Evolutionary conservation across 306 rosid species (phyloP), one percentile per base, ranked within the genome.

Genomic region (Medicago truncatula): DNA sequence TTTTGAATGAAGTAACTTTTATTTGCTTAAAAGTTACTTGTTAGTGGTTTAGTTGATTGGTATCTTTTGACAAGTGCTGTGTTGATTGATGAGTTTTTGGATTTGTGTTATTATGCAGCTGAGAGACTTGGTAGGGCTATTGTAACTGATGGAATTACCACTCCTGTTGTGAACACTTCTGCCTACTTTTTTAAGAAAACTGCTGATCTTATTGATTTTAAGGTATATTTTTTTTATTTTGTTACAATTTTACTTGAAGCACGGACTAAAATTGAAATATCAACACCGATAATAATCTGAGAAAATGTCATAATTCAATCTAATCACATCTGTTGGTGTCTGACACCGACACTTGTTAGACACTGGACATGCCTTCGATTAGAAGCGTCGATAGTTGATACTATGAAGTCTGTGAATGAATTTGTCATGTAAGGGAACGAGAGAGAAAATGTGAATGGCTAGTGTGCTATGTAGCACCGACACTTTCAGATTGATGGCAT

Each of bases 101-200:
- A 58, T 76, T 74, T 78, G 70, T 65, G 18, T 14, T 69, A 18
- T 14, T 62, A 18, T 83, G 85, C 81, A 94, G 98, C 89, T 80
- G 98, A 94, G 83, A 86, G 98, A 87, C 81, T 87, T 75, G 98
- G 98, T 75, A 96, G 98, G 62, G 96, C 88, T 66, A 92, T 92
- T 67, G 92, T 73, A 46, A 91, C 96, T 54, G 98, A 94, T 82
- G 98, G 88, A 40, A 88, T 94, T 74, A 94, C 98, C 56, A 94
- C 98, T 38, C 98, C 97, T 15, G 96, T 94, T 82, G 97, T 94
- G 70, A 94, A 94, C 80, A 92, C 97, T 86, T 86, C 97, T 57
- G 98, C 98, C 34, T 92, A 92, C 79, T 89, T 88, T 80, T 94
- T 94, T 61, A 84, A 92, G 88, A 94, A 92, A 54, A 81, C 95